These are phyloP conservation scores for Isabelozyma rhagii DNA, from an alignment of 805 yeast genomes.

Conservation along the genomic window DNA sequence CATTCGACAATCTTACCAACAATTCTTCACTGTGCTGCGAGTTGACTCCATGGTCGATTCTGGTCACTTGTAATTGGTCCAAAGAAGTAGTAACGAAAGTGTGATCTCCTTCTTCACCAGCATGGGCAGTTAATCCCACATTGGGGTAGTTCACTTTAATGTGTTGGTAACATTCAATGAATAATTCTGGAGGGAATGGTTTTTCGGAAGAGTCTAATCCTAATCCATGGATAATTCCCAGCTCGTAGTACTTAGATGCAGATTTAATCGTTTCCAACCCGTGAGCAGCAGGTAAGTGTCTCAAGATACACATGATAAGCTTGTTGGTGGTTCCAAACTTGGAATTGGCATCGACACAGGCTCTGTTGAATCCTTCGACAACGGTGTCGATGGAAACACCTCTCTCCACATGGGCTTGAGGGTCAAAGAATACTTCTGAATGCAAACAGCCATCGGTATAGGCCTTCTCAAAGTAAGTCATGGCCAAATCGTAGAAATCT, in stretches of 20 bases:
- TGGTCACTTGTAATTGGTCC: conserved; percentile 55
- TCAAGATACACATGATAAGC: conserved; percentile 75
- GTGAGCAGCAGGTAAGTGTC: conserved; percentile 65
- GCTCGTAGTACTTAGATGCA: conserved; percentile 49
- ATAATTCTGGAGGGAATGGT: conserved; percentile 73
- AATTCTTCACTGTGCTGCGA: conserved; percentile 53
- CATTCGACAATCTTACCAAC: conserved; percentile 53
- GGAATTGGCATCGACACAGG: conserved; percentile 57
- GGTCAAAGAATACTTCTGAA: conserved; percentile 79
- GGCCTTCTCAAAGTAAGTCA: conserved; percentile 64
- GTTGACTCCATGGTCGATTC: conserved; percentile 82
- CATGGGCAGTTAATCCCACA: conserved; percentile 75
- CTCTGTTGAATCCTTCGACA: conserved; percentile 63
- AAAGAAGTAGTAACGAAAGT: conserved; percentile 59
- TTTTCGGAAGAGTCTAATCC: conserved; percentile 82
- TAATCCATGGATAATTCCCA: conserved; percentile 67
- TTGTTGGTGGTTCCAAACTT: conserved; percentile 65
- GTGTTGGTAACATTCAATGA: conserved; percentile 56
- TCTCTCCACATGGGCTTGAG: conserved; percentile 77
- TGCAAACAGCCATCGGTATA: conserved; percentile 59
- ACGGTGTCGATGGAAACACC: conserved; percentile 59
- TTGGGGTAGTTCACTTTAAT: conserved; percentile 49
- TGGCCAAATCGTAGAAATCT: conserved; percentile 78
- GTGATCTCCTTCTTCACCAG: conserved; percentile 87
- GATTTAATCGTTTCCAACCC: conserved; percentile 56